Base-by-base conservation (phyloP, 371 early-diverging fungal species). In the Lichtheimia ornata region DNA sequence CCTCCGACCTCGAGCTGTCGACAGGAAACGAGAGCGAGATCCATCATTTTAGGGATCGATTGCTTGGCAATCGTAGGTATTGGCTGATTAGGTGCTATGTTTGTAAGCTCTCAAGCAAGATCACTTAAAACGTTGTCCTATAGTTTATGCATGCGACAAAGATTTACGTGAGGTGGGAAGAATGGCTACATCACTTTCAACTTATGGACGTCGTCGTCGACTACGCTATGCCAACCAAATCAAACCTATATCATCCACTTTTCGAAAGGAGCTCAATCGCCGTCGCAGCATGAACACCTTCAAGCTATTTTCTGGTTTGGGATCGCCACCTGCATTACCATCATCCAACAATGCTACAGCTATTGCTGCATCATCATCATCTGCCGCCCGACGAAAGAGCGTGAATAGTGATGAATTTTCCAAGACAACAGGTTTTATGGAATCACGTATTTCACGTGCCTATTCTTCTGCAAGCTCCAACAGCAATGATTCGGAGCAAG, bases 1-100 rank as follows among this genome's bases (percentile, higher is more conserved):
- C 40, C 27, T 42, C 47, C 1, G 18, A 14, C 15, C 42, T 61
- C 0, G 61, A 61, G 24, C 13, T 53, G 6, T 53, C 54, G 6
- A 17, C 54, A 9, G 53, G 53, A 17, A 53, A 17, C 11, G 61
- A 58, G 30, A 7, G 41, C 13, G 50, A n/a, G 7, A 24, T 61
- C 18, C 41, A 63, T 15, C n/a, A 50, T 4, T 63, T 63, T 27
- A 9, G 52, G 15, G 57, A 63, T 30, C 56, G 52, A 41, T 52
- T 63, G 15, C 52, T 63, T 40, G 57, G 57, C n/a, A 63, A 63
- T 45, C 53, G 63, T 63, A 56, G 44, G 63, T 56, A 18, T n/a
- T 47, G 47, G 47, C 18, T 18, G 35, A 35, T 35, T 35, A 11
- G 11, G 35, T 35, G 17, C 14, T 7, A 44, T 14, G 2, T 2